Conservation (phyloP, 805 yeast genomes). For the Wickerhamomyces canadensis region DNA sequence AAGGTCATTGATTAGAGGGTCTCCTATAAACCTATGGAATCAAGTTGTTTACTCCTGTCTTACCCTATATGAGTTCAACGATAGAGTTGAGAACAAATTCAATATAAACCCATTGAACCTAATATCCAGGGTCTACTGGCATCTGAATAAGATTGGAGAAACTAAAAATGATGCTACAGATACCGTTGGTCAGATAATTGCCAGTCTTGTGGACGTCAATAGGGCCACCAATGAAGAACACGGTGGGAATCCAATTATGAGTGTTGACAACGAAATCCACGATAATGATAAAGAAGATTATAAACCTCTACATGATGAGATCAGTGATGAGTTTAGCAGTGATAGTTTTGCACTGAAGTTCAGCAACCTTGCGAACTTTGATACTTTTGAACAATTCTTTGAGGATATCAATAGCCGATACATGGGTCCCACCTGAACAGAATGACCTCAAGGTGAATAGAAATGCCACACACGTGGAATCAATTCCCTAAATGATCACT, state of each 20-base stretch:
- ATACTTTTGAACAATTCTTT: constrained; percentile 52
- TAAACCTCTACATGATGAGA: constrained; percentile 23
- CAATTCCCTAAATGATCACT: no score
- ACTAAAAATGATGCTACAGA: constrained; percentile 54
- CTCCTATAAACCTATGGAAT: constrained; percentile 46
- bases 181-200: constrained; percentile 51
- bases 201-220: constrained; percentile 34
- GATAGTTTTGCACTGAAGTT: constrained; percentile 2
- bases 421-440: no score
- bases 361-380: constrained; percentile 24
- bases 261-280: neutral
- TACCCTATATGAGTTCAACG: constrained; percentile 43
- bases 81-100: constrained; percentile 33
- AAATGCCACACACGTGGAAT: no score
- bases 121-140: constrained; percentile 54
- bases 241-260: no score
- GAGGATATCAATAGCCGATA: constrained; percentile 42
- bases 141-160: constrained; percentile 50
- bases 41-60: constrained; percentile 52
- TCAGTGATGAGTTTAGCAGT: constrained; percentile 18
- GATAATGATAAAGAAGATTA: constrained; percentile 8
- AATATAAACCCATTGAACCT: constrained; percentile 37
- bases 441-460: no score
- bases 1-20: constrained; percentile 43
- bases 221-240: constrained; percentile 4